Conservation (phyloP, 495 filamentous ascomycete species). For the Poronia punctata region DNA sequence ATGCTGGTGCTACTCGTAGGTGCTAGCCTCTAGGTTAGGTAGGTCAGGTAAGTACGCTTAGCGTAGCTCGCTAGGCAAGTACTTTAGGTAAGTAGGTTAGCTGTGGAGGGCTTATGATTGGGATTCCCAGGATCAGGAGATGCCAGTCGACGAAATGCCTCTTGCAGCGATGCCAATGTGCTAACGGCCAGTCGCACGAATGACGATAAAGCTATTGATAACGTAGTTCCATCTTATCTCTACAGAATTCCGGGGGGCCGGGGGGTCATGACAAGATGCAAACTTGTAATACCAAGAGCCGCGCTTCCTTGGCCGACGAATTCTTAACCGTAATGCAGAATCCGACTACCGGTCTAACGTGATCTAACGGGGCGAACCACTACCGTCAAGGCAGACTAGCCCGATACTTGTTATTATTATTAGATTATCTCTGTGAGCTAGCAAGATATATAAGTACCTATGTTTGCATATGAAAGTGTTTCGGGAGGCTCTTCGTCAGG, state of each 20-base stretch:
- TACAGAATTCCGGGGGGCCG: constrained; percentile 15
- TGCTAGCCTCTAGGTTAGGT: too few relatives aligned
- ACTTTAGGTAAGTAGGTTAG: too few relatives aligned
- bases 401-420: too few relatives aligned
- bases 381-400: too few relatives aligned
- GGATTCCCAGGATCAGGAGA: too few relatives aligned
- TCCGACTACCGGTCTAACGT: constrained; percentile 11
- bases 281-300: constrained; percentile 11
- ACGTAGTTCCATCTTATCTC: constrained; percentile 26
- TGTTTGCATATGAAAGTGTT: too few relatives aligned
- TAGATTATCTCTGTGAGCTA: too few relatives aligned
- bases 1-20: constrained; percentile 5
- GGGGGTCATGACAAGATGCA: constrained; percentile 6
- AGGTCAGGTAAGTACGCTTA: too few relatives aligned
- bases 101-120: too few relatives aligned
- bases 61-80: too few relatives aligned
- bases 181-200: constrained; percentile 17
- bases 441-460: too few relatives aligned
- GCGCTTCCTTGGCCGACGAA: constrained; percentile 13
- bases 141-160: constrained; percentile 27
- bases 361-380: not conserved
- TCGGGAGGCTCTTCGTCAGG: too few relatives aligned
- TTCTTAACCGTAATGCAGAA: not conserved
- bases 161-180: constrained; percentile 18
- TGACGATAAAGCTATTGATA: constrained; percentile 27